Evolutionary conservation across 345 rosid species (phyloP).

Genomic region (Gossypium stocksii): DNA sequence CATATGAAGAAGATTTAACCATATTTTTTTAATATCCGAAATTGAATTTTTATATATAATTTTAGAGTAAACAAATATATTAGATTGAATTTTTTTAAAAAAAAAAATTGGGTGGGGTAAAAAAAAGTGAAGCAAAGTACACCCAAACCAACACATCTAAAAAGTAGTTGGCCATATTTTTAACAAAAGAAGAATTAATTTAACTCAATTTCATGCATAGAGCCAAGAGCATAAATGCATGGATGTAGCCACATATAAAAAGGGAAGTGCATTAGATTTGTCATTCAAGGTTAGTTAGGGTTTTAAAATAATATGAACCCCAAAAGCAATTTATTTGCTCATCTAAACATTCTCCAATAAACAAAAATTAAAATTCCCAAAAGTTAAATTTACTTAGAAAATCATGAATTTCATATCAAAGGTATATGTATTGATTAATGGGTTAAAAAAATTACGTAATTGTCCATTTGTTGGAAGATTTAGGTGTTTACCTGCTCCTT

Average conservation of each 20-base stretch:
- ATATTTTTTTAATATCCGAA: background rate
- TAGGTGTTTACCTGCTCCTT: slow-evolving; percentile 12
- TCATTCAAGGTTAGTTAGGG: slow-evolving; percentile 2
- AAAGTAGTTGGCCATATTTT: slow-evolving; percentile 8
- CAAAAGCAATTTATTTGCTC: background rate
- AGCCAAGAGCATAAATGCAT: slow-evolving; percentile 17
- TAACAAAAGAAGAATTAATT: background rate
- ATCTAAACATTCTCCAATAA: background rate
- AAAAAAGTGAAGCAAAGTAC: slow-evolving; percentile 1
- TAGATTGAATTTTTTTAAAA: background rate
- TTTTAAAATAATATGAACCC: background rate
- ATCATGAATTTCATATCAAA: too few species aligned
- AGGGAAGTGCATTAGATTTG: slow-evolving; percentile 7
- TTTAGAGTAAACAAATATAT: background rate
- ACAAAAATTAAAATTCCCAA: too few species aligned
- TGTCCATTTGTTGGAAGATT: background rate
- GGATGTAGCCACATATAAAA: background rate
- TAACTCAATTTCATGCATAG: background rate
- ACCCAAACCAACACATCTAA: slow-evolving; percentile 15
- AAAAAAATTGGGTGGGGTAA: slow-evolving; percentile 12
- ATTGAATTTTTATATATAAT: background rate
- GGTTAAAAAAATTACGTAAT: background rate
- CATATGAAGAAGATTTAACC: slow-evolving; percentile 17
- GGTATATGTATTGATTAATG: too few species aligned
- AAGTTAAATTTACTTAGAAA: too few species aligned